Evolutionary conservation across 495 filamentous ascomycete species (phyloP).

Genomic region (Penicillium silybi): DNA sequence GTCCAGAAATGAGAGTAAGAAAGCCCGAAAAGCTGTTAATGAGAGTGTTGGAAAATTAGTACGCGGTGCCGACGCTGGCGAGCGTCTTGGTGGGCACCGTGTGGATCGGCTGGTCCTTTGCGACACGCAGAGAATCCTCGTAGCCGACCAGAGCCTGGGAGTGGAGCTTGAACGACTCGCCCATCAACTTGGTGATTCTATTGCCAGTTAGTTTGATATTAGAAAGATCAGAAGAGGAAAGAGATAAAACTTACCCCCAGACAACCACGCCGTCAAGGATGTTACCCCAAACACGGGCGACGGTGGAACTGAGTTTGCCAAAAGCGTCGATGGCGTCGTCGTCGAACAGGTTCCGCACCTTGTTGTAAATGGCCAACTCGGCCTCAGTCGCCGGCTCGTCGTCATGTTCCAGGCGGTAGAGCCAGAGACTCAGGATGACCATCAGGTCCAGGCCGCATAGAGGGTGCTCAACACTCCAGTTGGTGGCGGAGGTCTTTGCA

Average conservation of each 20-base stretch:
- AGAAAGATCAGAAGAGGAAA: not conserved
- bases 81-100: slow-evolving; percentile 45
- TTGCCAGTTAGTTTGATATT: slow-evolving; percentile 43
- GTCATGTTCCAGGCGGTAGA: slow-evolving; percentile 98
- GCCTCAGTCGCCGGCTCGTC: slow-evolving; percentile 89
- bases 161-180: slow-evolving; percentile 96
- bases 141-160: slow-evolving; percentile 91
- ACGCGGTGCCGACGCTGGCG: slow-evolving; percentile 46
- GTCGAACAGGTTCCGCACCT: slow-evolving; percentile 87
- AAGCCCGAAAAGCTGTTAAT: slow-evolving; percentile 8
- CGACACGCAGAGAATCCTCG: slow-evolving; percentile 64
- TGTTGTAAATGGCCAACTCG: slow-evolving; percentile 91
- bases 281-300: slow-evolving; percentile 92
- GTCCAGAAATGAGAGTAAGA: slow-evolving; percentile 33
- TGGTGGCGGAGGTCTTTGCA: slow-evolving; percentile 90
- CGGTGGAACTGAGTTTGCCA: slow-evolving; percentile 84
- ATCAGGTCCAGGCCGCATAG: slow-evolving; percentile 96
- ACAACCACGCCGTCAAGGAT: slow-evolving; percentile 99
- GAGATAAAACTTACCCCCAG: slow-evolving; percentile 70
- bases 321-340: slow-evolving; percentile 78
- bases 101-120: slow-evolving; percentile 46
- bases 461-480: slow-evolving; percentile 99
- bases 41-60: slow-evolving; percentile 26
- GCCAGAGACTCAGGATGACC: slow-evolving; percentile 97
- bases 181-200: slow-evolving; percentile 96